Evolutionary conservation across 495 filamentous ascomycete species (phyloP), one percentile per base, ranked within the genome.

Genomic region (Neurospora pannonica): DNA sequence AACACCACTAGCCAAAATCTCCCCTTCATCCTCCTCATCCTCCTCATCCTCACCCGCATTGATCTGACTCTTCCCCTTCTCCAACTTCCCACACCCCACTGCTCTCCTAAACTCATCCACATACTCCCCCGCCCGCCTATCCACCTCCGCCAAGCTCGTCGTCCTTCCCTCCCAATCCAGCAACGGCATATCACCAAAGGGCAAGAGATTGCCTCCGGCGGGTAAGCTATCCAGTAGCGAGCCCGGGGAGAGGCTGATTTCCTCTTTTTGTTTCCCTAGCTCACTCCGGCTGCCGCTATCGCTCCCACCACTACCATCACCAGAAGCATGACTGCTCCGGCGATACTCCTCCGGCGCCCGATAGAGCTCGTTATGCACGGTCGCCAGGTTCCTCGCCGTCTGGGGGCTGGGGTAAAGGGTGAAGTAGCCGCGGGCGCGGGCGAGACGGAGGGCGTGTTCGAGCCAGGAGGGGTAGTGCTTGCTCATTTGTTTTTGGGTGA

Each of bases 391-490:
- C 70, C 84, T 81, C 3, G 82, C 80, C 9, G 83, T 84, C 4
- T 82, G 76, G 19, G 88, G 84, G 39, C 88, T 87, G 3, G 94
- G 94, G 79, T 95, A 95, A 0, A 94, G 83, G 69, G 92, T 87
- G 77, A 85, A 90, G 82, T 95, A 97, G 13, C 92, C 92, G 38
- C 89, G 87, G 6, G 87, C 88, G 4, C 91, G 88, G 71, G 91
- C 89, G 40, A 97, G 85, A 77, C 92, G 90, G 34, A 94, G 86
- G 60, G 93, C 80, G 75, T 93, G 89, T 81, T 96, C 93, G 75
- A 93, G 86, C 88, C 93, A 95, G 6, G 92, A 86, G 7, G 94
- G 94, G 70, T 92, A 88, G 72, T 83, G 87, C 71, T 87, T 87
- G 73, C 88, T 90, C 43, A 88, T 81, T 11, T 85, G 79, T 71